Percentiles rank a stretch among this genome's conserved stretches.
These are phyloP conservation scores for Cryptosporidium bovis DNA, from an alignment of 169 alveolate genomes.

Conservation along the genomic window DNA sequence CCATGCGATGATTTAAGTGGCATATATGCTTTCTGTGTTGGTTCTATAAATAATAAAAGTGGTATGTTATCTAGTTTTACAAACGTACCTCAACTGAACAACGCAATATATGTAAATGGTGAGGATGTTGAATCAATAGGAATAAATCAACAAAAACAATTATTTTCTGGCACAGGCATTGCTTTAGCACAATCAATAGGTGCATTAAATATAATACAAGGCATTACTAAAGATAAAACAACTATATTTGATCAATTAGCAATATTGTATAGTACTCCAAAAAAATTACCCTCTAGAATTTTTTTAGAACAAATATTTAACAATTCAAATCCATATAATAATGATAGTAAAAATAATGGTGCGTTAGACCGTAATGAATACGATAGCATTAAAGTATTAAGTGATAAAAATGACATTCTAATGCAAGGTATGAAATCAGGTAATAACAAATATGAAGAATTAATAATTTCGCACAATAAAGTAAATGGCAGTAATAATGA, in stretches of 20 bases:
- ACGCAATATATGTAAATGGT: slow-evolving; percentile 54
- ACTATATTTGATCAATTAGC: slow-evolving; percentile 68
- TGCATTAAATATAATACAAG: slow-evolving; percentile 62
- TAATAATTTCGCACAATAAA: not conserved
- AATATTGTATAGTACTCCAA: slow-evolving; percentile 48
- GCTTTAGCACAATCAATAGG: slow-evolving; percentile 73
- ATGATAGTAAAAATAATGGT: slow-evolving; percentile 10
- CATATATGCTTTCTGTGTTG: slow-evolving; percentile 73
- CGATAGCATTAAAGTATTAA: not conserved
- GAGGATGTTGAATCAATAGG: slow-evolving; percentile 71
- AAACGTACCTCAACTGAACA: slow-evolving; percentile 33
- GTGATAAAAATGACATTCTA: not conserved
- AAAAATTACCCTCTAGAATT: slow-evolving; percentile 40
- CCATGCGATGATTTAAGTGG: slow-evolving; percentile 75
- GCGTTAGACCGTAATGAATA: not conserved
- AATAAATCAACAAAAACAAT: slow-evolving; percentile 48
- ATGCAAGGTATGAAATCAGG: slow-evolving; percentile 42
- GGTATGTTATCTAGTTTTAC: slow-evolving; percentile 54
- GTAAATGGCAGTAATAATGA: not conserved
- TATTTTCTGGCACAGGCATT: slow-evolving; percentile 70
- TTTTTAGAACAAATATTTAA: slow-evolving; percentile 53
- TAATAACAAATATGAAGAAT: not conserved
- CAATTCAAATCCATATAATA: slow-evolving; percentile 21
- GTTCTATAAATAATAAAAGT: slow-evolving; percentile 47
- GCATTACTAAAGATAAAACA: slow-evolving; percentile 38